A percentile compares a stretch with the other conserved stretches of the same genome.
These are phyloP conservation scores for Wickerhamomyces strasburgensis DNA, from an alignment of 805 yeast genomes.

Conservation along the genomic window DNA sequence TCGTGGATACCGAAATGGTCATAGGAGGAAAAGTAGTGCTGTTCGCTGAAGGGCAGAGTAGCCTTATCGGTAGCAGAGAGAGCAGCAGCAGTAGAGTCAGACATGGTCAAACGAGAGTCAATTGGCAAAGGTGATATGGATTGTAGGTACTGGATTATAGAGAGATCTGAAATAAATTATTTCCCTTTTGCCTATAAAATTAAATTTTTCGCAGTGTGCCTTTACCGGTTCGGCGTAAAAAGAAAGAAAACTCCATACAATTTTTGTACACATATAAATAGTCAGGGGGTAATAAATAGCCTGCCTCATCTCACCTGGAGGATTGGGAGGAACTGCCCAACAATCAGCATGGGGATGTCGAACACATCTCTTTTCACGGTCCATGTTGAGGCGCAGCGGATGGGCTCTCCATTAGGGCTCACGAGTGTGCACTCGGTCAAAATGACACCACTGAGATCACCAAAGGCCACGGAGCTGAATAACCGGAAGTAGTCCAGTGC, in stretches of 20 bases:
- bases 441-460: conserved; percentile 34
- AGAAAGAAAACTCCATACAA: background rate
- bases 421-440: conserved; percentile 36
- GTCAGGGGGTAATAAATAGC: background rate
- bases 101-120: conserved; percentile 15
- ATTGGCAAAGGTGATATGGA: too few relatives aligned
- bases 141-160: too few relatives aligned
- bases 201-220: background rate
- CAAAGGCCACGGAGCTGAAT: conserved; percentile 55
- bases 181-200: conserved; percentile 7
- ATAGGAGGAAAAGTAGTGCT: conserved; percentile 91
- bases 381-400: conserved; percentile 77
- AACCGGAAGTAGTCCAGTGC: conserved; percentile 67
- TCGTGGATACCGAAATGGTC: conserved; percentile 98
- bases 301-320: conserved; percentile 29
- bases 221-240: background rate
- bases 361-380: conserved; percentile 80
- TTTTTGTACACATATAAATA: conserved; percentile 1
- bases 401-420: conserved; percentile 33
- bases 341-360: conserved; percentile 78
- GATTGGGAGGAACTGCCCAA: conserved; percentile 76
- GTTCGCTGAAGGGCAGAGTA: conserved; percentile 67
- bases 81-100: conserved; percentile 10
- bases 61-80: conserved; percentile 64
- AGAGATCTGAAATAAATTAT: background rate